These are phyloP conservation scores for Vigna hirtella DNA, from an alignment of 306 rosid species.

Conservation along the genomic window DNA sequence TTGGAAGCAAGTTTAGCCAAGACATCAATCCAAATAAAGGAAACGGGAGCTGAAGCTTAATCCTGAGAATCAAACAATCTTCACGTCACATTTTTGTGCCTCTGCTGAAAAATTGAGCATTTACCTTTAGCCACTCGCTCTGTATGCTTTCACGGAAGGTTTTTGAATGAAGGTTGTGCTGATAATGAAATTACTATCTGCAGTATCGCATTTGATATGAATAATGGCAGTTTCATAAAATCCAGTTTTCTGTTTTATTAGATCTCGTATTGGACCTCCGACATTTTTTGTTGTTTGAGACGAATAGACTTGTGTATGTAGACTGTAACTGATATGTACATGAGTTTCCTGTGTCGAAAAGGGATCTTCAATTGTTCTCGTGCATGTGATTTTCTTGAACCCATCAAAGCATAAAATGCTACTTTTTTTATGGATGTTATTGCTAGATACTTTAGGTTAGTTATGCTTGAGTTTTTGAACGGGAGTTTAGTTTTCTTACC, in stretches of 20 bases:
- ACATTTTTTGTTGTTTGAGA: slow-evolving; percentile 39
- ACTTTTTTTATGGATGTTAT: background rate
- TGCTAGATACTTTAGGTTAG: background rate
- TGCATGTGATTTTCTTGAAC: slow-evolving; percentile 39
- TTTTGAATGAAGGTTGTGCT: slow-evolving; percentile 43
- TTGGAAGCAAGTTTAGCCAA: slow-evolving; percentile 78
- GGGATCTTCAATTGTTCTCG: slow-evolving; percentile 1
- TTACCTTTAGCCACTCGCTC: slow-evolving; percentile 38
- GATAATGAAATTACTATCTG: slow-evolving; percentile 41
- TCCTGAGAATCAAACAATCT: slow-evolving; percentile 41
- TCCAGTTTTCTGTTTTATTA: slow-evolving; percentile 7
- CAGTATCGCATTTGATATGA: slow-evolving; percentile 24
- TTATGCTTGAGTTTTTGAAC: background rate
- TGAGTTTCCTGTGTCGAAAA: slow-evolving; percentile 39
- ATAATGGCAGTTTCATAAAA: slow-evolving; percentile 14
- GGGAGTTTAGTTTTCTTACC: background rate
- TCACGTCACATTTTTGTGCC: slow-evolving; percentile 30
- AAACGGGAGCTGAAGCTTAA: slow-evolving; percentile 59
- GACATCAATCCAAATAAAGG: slow-evolving; percentile 71
- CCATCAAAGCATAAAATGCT: background rate
- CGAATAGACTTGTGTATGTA: slow-evolving; percentile 17
- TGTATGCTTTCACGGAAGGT: slow-evolving; percentile 39
- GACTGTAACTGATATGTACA: slow-evolving; percentile 36
- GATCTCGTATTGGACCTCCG: slow-evolving; percentile 23
- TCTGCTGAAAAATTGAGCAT: slow-evolving; percentile 27